phyloP scores from a whole-genome alignment of 2,329 filamentous ascomycete genomes.

The Alternaria burnsii region DNA sequence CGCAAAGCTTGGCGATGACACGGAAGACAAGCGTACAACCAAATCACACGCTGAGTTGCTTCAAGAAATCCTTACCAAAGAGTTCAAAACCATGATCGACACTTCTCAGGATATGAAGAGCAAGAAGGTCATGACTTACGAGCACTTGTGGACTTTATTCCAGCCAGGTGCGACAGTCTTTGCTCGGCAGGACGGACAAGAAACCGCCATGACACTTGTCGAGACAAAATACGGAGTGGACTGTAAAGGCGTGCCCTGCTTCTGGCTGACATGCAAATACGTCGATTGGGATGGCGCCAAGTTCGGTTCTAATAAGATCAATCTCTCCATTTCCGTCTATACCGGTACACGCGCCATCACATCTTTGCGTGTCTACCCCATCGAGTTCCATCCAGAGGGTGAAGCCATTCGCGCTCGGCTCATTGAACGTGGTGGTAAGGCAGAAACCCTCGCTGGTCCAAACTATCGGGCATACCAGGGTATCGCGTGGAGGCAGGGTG shows the following conservation, averaged over 20 bases:
- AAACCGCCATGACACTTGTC: conserved; percentile 42
- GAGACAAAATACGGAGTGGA: conserved; percentile 47
- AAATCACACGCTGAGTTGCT: conserved; percentile 53
- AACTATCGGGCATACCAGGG: conserved; percentile 62
- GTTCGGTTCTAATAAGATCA: conserved; percentile 44
- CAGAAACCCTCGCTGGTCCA: conserved; percentile 58
- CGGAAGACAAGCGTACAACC: conserved; percentile 40
- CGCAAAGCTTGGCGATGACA: conserved; percentile 33
- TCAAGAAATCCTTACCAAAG: conserved; percentile 48
- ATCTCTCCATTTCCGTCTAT: conserved; percentile 39
- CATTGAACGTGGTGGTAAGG: conserved; percentile 56
- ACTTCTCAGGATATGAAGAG: conserved; percentile 52
- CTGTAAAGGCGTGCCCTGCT: conserved; percentile 46
- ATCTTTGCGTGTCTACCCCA: conserved; percentile 54
- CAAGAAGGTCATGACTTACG: conserved; percentile 54
- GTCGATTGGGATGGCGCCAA: conserved; percentile 51
- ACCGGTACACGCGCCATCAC: conserved; percentile 55
- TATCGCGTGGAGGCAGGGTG: conserved; percentile 50
- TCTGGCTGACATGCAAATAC: conserved; percentile 48
- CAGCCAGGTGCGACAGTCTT: conserved; percentile 47
- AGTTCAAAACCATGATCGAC: conserved; percentile 55
- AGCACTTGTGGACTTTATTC: conserved; percentile 57
- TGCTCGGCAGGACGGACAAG: conserved; percentile 49
- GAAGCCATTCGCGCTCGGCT: conserved; percentile 52
- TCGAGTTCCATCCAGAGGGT: conserved; percentile 55